Evolutionary conservation across 768 basidiomycete genomes (phyloP).

Genomic region (Boletus reticulatus): DNA sequence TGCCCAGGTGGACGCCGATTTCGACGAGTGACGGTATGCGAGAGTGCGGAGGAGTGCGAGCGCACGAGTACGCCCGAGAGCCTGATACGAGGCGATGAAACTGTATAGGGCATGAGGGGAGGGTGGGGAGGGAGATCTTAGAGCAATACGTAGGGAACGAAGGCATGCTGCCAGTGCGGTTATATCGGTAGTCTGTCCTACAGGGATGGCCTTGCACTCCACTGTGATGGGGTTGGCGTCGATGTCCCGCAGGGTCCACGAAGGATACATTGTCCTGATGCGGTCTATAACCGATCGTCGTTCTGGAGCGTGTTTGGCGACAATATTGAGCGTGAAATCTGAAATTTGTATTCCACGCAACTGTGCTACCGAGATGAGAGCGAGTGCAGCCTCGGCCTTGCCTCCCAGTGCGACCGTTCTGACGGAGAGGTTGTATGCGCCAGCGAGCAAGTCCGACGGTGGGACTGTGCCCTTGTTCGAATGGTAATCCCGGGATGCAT

Average conservation of each 20-base stretch:
- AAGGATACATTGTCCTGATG: constrained; percentile 14
- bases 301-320: constrained; percentile 27
- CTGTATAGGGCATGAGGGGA: constrained; percentile 15
- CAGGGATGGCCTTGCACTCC: not conserved
- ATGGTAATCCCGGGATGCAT: constrained; percentile 12
- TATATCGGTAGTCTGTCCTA: constrained; percentile 3
- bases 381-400: constrained; percentile 41
- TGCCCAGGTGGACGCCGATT: constrained; percentile 25
- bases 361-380: constrained; percentile 39
- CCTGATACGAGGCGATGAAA: constrained; percentile 22
- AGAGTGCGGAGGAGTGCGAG: constrained; percentile 16
- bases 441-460: constrained; percentile 9
- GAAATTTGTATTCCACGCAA: constrained; percentile 32
- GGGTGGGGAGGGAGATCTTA: constrained; percentile 23
- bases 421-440: constrained; percentile 39
- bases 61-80: constrained; percentile 19
- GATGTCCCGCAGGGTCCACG: constrained; percentile 2
- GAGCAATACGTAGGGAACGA: constrained; percentile 25
- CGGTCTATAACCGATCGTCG: constrained; percentile 1
- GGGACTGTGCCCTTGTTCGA: not conserved
- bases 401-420: constrained; percentile 39
- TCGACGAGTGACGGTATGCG: constrained; percentile 24
- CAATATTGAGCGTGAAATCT: constrained; percentile 34
- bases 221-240: not conserved
- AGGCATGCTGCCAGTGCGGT: constrained; percentile 15